These are phyloP conservation scores for Boletus vermiculosoides DNA, from an alignment of 768 basidiomycete genomes.

Conservation along the genomic window DNA sequence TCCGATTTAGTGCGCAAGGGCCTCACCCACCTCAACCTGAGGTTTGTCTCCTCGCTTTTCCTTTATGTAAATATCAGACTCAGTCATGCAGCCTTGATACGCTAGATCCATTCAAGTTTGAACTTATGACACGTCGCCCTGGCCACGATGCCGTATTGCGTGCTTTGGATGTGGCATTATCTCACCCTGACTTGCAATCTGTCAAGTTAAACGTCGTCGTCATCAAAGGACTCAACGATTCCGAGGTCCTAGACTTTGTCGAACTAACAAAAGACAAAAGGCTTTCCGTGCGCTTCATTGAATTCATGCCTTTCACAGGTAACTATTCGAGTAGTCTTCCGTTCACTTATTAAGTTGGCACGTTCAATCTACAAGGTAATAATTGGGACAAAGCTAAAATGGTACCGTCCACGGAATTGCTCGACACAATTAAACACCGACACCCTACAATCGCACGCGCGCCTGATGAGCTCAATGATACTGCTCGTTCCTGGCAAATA, in stretches of 20 bases:
- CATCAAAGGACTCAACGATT: constrained; percentile 76
- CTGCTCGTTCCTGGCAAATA: constrained; percentile 76
- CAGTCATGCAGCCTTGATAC: constrained; percentile 67
- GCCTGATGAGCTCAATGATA: constrained; percentile 71
- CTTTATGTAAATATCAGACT: constrained; percentile 2
- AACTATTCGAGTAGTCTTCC: constrained; percentile 11
- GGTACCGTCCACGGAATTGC: constrained; percentile 68
- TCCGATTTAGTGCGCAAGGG: constrained; percentile 65
- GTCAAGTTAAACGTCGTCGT: constrained; percentile 87
- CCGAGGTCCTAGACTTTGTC: constrained; percentile 77
- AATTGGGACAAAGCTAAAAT: constrained; percentile 83
- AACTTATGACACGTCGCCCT: constrained; percentile 77
- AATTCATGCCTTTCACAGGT: constrained; percentile 95
- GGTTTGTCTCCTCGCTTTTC: constrained; percentile 35
- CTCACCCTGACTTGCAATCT: constrained; percentile 46
- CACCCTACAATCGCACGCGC: constrained; percentile 57
- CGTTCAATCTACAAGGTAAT: constrained; percentile 53
- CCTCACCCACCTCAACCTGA: constrained; percentile 73
- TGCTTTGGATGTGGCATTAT: constrained; percentile 61
- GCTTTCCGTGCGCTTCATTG: constrained; percentile 82
- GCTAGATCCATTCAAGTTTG: constrained; percentile 82
- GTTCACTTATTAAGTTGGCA: constrained; percentile 2
- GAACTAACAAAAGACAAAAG: constrained; percentile 63
- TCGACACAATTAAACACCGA: constrained; percentile 45
- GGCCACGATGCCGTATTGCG: constrained; percentile 77